These are phyloP conservation scores for Cairneyella variabilis DNA, from an alignment of 495 filamentous ascomycete genomes.

Conservation along the genomic window DNA sequence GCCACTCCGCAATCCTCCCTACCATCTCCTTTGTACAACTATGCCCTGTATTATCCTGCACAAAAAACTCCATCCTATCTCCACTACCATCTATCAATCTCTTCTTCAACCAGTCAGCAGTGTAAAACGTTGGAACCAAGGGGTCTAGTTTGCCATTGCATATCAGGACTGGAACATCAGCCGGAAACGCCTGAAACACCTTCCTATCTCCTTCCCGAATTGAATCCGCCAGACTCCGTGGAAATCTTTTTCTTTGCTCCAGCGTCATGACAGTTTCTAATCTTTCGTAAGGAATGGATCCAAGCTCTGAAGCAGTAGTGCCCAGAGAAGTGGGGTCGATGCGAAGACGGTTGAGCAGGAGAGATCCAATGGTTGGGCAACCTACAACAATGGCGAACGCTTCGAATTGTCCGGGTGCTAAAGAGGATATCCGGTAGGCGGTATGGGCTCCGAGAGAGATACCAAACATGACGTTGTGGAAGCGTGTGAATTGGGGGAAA, in stretches of 20 bases:
- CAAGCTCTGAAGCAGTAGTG: slow-evolving; percentile 3
- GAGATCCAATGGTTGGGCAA: slow-evolving; percentile 14
- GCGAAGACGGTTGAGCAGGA: slow-evolving; percentile 18
- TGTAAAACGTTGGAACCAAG: slow-evolving; percentile 16
- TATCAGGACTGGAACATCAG: slow-evolving; percentile 11
- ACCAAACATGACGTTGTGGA: slow-evolving; percentile 20
- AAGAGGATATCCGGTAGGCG: slow-evolving; percentile 12
- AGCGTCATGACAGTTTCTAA: slow-evolving; percentile 12
- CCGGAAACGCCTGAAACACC: slow-evolving; percentile 17
- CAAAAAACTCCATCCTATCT: slow-evolving; percentile 8
- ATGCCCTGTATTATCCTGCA: slow-evolving; percentile 20
- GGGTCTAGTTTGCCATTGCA: slow-evolving; percentile 17
- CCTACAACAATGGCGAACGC: slow-evolving; percentile 20
- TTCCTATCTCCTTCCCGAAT: slow-evolving; percentile 16
- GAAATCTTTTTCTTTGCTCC: slow-evolving; percentile 14
- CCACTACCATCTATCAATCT: not conserved
- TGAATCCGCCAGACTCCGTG: slow-evolving; percentile 8
- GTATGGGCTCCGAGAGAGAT: slow-evolving; percentile 18
- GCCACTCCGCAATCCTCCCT: slow-evolving; percentile 14
- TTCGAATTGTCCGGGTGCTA: slow-evolving; percentile 6
- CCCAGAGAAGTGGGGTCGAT: slow-evolving; percentile 9
- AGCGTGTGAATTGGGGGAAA: slow-evolving; percentile 16
- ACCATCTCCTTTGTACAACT: slow-evolving; percentile 23
- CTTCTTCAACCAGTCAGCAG: slow-evolving; percentile 9
- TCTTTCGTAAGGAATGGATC: slow-evolving; percentile 3